phyloP scores from a whole-genome alignment of 2,329 filamentous ascomycete genomes.

The Phialemonium atrogriseum region DNA sequence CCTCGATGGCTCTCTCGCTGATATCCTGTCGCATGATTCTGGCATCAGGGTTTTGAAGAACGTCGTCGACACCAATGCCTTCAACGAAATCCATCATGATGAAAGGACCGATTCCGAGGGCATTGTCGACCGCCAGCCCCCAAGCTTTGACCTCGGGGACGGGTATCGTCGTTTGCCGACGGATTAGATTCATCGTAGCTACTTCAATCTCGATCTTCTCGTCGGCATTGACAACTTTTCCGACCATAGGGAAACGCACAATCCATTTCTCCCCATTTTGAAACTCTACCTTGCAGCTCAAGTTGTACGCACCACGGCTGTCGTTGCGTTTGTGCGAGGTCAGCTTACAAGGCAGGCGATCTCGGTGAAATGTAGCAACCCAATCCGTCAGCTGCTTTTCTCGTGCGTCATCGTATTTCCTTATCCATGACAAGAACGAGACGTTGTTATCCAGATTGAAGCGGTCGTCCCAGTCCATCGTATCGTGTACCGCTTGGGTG shows the following conservation, averaged over 20 bases:
- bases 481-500: no score
- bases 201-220: slow-evolving; percentile 7
- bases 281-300: background rate
- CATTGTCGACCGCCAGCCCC: background rate
- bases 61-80: background rate
- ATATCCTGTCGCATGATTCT: background rate
- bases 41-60: no score
- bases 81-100: background rate
- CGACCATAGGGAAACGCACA: background rate
- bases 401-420: no score
- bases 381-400: no score
- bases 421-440: no score
- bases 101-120: background rate
- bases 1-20: background rate
- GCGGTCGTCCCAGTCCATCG: no score
- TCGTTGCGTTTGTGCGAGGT: no score
- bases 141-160: slow-evolving; percentile 5
- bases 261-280: background rate
- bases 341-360: no score
- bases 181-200: slow-evolving; percentile 6
- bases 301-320: background rate
- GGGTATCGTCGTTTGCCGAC: slow-evolving; percentile 5
- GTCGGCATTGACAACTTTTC: background rate
- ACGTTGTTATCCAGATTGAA: no score
- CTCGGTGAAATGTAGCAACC: no score